Percentiles rank a stretch among this genome's conserved stretches.
phyloP scores from a whole-genome alignment of 805 yeast genomes.

The Candida pini region DNA sequence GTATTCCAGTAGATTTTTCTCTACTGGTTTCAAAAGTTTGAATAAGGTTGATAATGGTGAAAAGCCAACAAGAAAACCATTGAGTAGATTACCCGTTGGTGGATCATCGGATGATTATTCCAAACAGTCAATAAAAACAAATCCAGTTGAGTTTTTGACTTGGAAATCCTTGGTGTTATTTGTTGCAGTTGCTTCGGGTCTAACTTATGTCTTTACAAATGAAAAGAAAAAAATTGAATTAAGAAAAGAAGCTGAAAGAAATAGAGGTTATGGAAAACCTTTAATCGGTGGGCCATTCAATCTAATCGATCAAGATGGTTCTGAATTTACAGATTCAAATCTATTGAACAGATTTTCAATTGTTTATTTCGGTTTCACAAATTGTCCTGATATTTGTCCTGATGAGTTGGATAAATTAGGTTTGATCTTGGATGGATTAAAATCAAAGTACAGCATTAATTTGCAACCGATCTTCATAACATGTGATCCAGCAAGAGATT shows the following conservation, averaged over 20 bases:
- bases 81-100: conserved; percentile 78
- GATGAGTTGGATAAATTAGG: conserved; percentile 95
- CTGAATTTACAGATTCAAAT: conserved; percentile 70
- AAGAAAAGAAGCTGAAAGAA: conserved; percentile 76
- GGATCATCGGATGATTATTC: conserved; percentile 36
- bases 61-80: conserved; percentile 43
- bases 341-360: conserved; percentile 75
- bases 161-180: conserved; percentile 80
- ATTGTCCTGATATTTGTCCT: conserved; percentile 98
- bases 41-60: not conserved
- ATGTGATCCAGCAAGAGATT: conserved; percentile 94
- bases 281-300: conserved; percentile 87
- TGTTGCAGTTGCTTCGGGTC: conserved; percentile 61
- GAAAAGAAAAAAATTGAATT: conserved; percentile 74
- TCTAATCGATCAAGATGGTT: conserved; percentile 64
- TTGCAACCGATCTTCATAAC: conserved; percentile 89
- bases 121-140: conserved; percentile 24
- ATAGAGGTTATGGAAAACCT: conserved; percentile 88
- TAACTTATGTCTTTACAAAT: conserved; percentile 62
- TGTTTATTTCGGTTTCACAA: conserved; percentile 93
- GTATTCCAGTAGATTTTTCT: not conserved
- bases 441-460: conserved; percentile 45
- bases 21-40: not conserved
- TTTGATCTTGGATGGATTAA: conserved; percentile 56
- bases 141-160: conserved; percentile 64